Base-by-base conservation (phyloP, 2,329 filamentous ascomycete species). In the Fusarium abutilonis region DNA sequence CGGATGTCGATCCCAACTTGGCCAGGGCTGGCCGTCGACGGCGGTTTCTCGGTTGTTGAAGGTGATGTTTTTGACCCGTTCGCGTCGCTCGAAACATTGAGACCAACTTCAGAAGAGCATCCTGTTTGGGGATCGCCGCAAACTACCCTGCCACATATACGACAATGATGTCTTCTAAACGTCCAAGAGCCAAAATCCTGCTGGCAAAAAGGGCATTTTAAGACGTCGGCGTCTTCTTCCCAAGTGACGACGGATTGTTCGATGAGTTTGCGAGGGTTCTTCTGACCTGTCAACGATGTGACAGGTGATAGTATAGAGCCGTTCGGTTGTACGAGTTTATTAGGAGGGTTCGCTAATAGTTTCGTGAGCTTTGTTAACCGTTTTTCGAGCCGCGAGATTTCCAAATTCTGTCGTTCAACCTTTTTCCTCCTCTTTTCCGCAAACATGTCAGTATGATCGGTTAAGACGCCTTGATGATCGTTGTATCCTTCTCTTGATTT, bases 401-500 rank as follows among this genome's bases (percentile, higher is more conserved):
- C 95, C 55, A 99, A 81, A 52, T 93, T 89, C 62, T 91, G 88
- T 63, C 93, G 89, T 71, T 98, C 93, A 1, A 97, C 88, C 35
- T 82, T 91, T 64, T 88, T 90, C 68, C 89, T 86, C 56, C 95
- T 82, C n/a, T 90, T 83, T 4, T 83, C 82, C 11, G 82, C 77
- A 68, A 99, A 97, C 4, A 80, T 79, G n/a, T 80, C 78, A 4
- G 86, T 93, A 68, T 93, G 90, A 69, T 96, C 89, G 57, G 87
- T 81, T 54, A 88, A 80, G 3, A 89, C 75, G 1, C 93, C 91
- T 52, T 84, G 85, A 68, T 94, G 90, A 71, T 99, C 93, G 73
- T 96, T 97, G 77, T 99, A 99, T 4, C 95, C 95, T 23, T 93
- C 92, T 70, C 95, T 86, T 47, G 93, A 97, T 79, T 97, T 98